Percentiles rank a stretch among this genome's conserved stretches.
phyloP scores from a whole-genome alignment of 352 stramenopile species.

The Phytophthora foliorum region DNA sequence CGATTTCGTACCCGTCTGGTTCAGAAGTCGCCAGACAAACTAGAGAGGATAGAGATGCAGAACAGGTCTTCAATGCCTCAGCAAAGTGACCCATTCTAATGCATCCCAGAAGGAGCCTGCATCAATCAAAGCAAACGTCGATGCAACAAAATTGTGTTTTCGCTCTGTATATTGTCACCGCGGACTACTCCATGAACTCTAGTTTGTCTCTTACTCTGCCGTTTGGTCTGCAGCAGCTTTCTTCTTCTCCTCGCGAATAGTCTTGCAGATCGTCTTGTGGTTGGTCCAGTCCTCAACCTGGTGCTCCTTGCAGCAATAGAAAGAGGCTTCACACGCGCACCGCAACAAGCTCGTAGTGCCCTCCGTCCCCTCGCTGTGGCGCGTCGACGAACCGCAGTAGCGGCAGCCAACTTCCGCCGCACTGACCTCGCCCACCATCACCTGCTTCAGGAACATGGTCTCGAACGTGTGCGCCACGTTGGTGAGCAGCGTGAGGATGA shows the following conservation, averaged over 20 bases:
- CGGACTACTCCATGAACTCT: not conserved
- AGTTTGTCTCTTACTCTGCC: conserved; percentile 13
- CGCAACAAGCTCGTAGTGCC: conserved; percentile 52
- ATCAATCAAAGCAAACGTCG: not conserved
- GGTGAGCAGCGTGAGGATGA: conserved; percentile 82
- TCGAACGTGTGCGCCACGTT: conserved; percentile 89
- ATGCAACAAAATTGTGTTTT: not conserved
- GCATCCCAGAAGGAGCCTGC: conserved; percentile 3
- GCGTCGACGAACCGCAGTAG: conserved; percentile 65
- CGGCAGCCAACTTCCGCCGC: conserved; percentile 74
- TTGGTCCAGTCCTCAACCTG: conserved; percentile 86
- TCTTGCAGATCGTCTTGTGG: conserved; percentile 83
- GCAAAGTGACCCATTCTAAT: not conserved
- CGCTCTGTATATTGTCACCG: conserved; percentile 15
- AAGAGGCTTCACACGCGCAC: conserved; percentile 79
- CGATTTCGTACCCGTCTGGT: not conserved
- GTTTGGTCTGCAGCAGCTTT: conserved; percentile 18
- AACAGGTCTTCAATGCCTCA: conserved; percentile 10
- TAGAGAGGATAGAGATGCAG: not conserved
- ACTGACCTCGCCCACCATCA: conserved; percentile 74
- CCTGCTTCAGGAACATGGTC: conserved; percentile 81
- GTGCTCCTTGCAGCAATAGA: conserved; percentile 89
- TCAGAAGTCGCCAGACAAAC: not conserved
- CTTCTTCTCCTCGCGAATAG: conserved; percentile 62
- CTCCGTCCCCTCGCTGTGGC: conserved; percentile 23